Evolutionary conservation across 1,284 basidiomycete species (phyloP).

Genomic region (Tylopilus orsonianus): DNA sequence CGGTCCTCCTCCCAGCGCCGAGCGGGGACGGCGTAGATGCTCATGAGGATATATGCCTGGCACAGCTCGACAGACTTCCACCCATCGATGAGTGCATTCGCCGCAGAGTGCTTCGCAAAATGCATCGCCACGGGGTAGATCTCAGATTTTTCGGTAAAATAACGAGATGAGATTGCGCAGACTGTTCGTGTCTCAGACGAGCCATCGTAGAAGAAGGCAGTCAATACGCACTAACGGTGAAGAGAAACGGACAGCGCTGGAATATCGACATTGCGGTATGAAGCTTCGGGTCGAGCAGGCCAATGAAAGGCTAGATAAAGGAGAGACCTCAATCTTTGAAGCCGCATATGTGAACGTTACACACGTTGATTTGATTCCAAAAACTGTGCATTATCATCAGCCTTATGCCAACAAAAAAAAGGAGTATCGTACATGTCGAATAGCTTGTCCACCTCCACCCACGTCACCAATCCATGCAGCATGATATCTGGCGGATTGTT

Average conservation of each 20-base stretch:
- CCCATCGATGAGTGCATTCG: conserved; percentile 75
- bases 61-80: conserved; percentile 70
- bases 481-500: conserved; percentile 82
- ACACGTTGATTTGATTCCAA: conserved; percentile 68
- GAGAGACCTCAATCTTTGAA: conserved; percentile 1
- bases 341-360: conserved; percentile 21
- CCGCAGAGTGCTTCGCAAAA: conserved; percentile 79
- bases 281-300: conserved; percentile 68
- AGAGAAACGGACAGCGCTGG: conserved; percentile 76
- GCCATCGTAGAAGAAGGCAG: background rate
- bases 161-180: conserved; percentile 75
- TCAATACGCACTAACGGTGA: conserved; percentile 69
- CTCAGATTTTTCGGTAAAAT: conserved; percentile 72
- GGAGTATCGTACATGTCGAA: conserved; percentile 71
- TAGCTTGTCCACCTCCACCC: conserved; percentile 77
- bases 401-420: background rate
- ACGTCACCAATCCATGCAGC: conserved; percentile 76
- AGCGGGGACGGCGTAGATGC: conserved; percentile 75
- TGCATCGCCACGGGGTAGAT: conserved; percentile 86
- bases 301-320: conserved; percentile 61
- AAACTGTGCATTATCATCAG: conserved; percentile 44
- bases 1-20: conserved; percentile 81
- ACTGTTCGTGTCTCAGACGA: conserved; percentile 41
- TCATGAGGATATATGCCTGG: conserved; percentile 72
- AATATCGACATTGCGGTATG: conserved; percentile 75